Percentiles rank a stretch among this genome's conserved stretches.
These are phyloP conservation scores for Francoa sonchifolia DNA, from an alignment of 441 rosid species.

Conservation along the genomic window DNA sequence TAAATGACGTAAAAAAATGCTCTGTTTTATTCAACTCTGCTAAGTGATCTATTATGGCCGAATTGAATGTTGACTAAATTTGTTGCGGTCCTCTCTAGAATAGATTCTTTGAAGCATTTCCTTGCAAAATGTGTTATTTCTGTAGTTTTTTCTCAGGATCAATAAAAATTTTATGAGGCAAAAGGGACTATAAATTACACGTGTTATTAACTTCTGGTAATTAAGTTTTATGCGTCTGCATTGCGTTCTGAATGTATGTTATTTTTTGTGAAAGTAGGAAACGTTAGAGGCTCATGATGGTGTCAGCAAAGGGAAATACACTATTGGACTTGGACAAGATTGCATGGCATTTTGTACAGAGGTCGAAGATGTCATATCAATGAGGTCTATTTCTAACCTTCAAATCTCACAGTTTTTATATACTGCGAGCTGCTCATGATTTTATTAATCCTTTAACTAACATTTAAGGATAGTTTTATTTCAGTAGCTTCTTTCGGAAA, in stretches of 20 bases:
- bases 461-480: too few relatives aligned
- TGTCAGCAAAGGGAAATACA: conserved; percentile 92
- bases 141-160: neutral
- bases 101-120: too few relatives aligned
- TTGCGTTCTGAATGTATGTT: neutral
- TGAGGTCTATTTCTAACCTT: conserved; percentile 45
- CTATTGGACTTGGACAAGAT: conserved; percentile 97
- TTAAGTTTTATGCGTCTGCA: neutral
- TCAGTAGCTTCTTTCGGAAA: neutral
- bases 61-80: too few relatives aligned
- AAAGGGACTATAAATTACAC: neutral
- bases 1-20: too few relatives aligned
- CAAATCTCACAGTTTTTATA: neutral
- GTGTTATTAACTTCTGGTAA: neutral
- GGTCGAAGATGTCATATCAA: conserved; percentile 97
- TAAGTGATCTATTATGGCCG: too few relatives aligned
- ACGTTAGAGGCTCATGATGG: conserved; percentile 88
- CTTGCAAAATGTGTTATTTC: neutral
- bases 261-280: conserved; percentile 34
- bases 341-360: conserved; percentile 94
- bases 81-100: too few relatives aligned
- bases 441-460: neutral
- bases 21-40: too few relatives aligned
- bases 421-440: neutral
- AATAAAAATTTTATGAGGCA: neutral